Evolutionary conservation across 345 rosid species (phyloP).

Genomic region (Salix arbutifolia): DNA sequence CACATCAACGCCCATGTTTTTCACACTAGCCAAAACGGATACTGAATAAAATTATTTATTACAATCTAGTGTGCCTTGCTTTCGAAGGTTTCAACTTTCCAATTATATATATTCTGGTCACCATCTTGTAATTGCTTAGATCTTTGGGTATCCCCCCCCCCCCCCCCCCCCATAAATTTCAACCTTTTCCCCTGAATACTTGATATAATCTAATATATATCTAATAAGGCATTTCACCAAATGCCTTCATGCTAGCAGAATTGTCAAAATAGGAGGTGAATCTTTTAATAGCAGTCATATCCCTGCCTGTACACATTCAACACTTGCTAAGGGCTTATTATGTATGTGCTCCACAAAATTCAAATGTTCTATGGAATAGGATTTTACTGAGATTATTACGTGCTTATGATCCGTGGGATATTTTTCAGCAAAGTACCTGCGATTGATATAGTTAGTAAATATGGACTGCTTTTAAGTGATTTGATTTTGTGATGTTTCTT

Average conservation of each 20-base stretch:
- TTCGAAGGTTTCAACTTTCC: not conserved
- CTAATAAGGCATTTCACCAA: not conserved
- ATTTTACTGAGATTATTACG: not conserved
- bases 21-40: not conserved
- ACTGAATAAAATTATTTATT: not conserved
- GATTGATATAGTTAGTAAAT: not conserved
- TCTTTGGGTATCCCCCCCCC: not conserved
- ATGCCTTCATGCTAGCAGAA: not conserved
- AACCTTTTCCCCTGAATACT: not conserved
- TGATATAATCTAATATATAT: not conserved
- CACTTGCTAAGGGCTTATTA: not conserved
- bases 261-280: not conserved
- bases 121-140: not conserved
- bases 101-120: not conserved
- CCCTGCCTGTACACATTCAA: not conserved
- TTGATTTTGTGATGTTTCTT: not conserved
- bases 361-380: not conserved
- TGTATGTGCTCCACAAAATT: not conserved
- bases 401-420: not conserved
- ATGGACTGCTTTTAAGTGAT: not conserved
- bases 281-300: not conserved
- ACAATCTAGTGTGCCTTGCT: not conserved
- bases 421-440: not conserved
- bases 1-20: not conserved
- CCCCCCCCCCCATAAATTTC: not conserved